A percentile compares a stretch with the other conserved stretches of the same genome.
Conservation (phyloP, 148 eudicot species). For the Chenopodium album region DNA sequence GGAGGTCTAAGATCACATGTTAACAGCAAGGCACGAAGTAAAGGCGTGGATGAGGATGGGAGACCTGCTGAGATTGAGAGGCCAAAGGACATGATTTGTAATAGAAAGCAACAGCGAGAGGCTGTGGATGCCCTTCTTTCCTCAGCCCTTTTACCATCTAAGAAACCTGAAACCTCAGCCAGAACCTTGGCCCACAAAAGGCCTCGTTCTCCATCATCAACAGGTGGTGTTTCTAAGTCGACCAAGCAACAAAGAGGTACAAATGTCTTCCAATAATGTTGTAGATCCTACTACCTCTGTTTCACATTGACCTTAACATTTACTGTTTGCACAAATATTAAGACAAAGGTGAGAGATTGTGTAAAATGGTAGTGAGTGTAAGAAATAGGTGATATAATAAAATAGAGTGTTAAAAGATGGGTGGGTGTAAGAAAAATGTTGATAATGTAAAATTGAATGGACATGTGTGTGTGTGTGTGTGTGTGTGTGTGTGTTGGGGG, state of each 20-base stretch:
- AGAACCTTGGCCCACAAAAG: conserved; percentile 52
- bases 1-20: conserved; percentile 25
- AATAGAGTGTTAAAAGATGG: no score
- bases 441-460: no score
- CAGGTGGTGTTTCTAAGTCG: conserved; percentile 33
- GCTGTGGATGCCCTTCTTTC: conserved; percentile 96
- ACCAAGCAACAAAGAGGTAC: conserved; percentile 55
- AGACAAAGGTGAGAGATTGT: no score
- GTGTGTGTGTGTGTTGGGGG: no score
- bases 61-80: conserved; percentile 35
- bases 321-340: no score
- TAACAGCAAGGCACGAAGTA: conserved; percentile 28
- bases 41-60: conserved; percentile 34
- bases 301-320: no score
- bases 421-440: no score
- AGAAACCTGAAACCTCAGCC: conserved; percentile 51
- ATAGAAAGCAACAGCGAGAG: conserved; percentile 86
- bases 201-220: conserved; percentile 39
- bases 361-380: no score
- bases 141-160: conserved; percentile 86
- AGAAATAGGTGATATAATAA: no score
- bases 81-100: conserved; percentile 41
- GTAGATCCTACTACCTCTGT: no score
- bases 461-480: no score
- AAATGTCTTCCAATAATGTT: conserved; percentile 20